Evolutionary conservation across 306 rosid genomes (phyloP), one percentile per base, ranked within the genome.

Genomic region (Cicer bijugum): DNA sequence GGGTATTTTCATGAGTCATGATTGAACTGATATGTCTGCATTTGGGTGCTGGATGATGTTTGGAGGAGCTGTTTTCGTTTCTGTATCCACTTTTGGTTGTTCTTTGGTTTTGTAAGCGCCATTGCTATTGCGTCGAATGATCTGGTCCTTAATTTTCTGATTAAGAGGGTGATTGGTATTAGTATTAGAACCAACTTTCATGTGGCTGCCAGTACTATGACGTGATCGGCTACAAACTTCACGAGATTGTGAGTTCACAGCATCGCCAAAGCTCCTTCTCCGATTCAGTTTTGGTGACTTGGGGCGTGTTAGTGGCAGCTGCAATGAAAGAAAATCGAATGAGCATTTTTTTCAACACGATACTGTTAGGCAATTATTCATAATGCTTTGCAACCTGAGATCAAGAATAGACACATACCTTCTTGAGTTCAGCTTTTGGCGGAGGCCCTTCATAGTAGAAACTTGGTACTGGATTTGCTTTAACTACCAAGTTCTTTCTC

Each of bases 401-500:
- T 51, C 17, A 65, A 65, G 66, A 65, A 50, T 9, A 15, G 46
- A 19, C 66, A 51, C 4, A 16, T 76, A 90, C 99, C 97, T 91
- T 95, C 89, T 91, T 95, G 82, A 84, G 89, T 83, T 87, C 97
- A 10, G 76, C 60, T 85, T 87, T 95, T 5, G 99, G 97, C 9
- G 99, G 97, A 81, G 99, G 97, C 7, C 86, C 89, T 75, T 95
- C 89, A 60, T 95, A 91, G 82, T 91, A 91, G 82, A 95, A 95
- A 79, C 78, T 91, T 12, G 99, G 99, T n/a, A 95, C 92, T 12
- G 99, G 97, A 1, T 91, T 95, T 75, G 99, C 99, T 88, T 85
- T 95, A 67, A 95, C 80, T 71, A 95, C 96, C 91, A 95, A 80
- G 68, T 76, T 79, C 89, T 82, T 95, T 74, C 99, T 88, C 79